Base-by-base conservation (phyloP, 2,329 filamentous ascomycete genomes). In the Myriosclerotinia scirpicola region DNA sequence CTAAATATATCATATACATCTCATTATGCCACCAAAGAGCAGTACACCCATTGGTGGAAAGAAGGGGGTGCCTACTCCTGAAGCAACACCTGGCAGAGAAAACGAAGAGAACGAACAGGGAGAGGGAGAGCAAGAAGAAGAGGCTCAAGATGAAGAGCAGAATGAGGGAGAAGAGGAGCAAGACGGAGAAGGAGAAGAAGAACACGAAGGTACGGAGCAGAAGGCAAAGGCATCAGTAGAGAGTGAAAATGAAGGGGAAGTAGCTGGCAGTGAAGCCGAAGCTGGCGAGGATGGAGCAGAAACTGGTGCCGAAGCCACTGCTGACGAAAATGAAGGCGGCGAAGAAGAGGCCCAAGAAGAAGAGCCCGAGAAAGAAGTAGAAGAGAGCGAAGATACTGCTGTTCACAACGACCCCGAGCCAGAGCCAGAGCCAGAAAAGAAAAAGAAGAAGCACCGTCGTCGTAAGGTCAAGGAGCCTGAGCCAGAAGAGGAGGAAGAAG, bases 321-420 rank as follows among this genome's bases (percentile, higher is more conserved):
- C 61, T 46, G 61, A 64, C 50, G 61, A 63, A 38, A 63, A 63
- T 17, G 60, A 64, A 44, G 61, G 61, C 38, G 61, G 30, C 26
- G 42, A 64, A 64, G 61, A 61, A 61, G 42, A 64, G 20, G 36
- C 40, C 53, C 58, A 50, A 60, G 61, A 64, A 36, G 52, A 54
- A 20, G 52, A 56, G 7, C 38, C 48, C 11, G 38, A 64, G 54
- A 64, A 56, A n/a, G 40, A 62, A 26, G 48, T 53, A 34, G 61
- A 65, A 50, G 62, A 64, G 34, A 65, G 62, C 22, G 62, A 65
- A 40, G 62, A 65, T 12, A 65, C 62, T 6, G 62, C 62, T 22
- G 62, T 65, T 36, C 54, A 48, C 15, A 36, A 44, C 1, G 62
- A 65, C n/a, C 40, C 53, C 11, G 62, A 64, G 15, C 52, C 62